Percentiles rank a stretch among this genome's conserved stretches.
phyloP scores from a whole-genome alignment of 2,329 filamentous ascomycete species.

The Zasmidium citrigriseum region DNA sequence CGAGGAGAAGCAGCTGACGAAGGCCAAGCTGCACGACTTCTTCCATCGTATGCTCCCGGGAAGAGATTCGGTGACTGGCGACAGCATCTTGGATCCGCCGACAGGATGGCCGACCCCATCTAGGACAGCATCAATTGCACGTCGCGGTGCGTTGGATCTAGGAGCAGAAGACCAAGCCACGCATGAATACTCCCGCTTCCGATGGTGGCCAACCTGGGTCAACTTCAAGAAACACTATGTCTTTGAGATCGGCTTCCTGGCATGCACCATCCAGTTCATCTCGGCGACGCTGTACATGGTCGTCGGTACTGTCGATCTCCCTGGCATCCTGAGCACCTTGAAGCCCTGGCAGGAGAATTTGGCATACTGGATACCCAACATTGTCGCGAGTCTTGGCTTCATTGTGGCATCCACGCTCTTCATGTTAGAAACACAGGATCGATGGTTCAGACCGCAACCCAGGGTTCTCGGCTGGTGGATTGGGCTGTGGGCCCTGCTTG shows the following conservation, averaged over 20 bases:
- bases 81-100: not conserved
- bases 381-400: slow-evolving; percentile 27
- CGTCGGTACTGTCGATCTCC: slow-evolving; percentile 23
- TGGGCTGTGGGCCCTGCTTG: slow-evolving; percentile 24
- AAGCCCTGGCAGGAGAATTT: slow-evolving; percentile 17
- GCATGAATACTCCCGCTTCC: not conserved
- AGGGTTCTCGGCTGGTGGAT: slow-evolving; percentile 31
- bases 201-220: slow-evolving; percentile 19
- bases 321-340: slow-evolving; percentile 24
- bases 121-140: not conserved
- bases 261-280: slow-evolving; percentile 26
- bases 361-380: slow-evolving; percentile 29
- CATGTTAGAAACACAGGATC: slow-evolving; percentile 30
- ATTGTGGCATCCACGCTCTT: slow-evolving; percentile 28
- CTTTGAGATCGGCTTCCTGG: slow-evolving; percentile 29
- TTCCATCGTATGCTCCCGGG: no score
- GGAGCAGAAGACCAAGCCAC: not conserved
- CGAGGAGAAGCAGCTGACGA: slow-evolving; percentile 23
- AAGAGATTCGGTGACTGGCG: no score
- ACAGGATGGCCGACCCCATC: not conserved
- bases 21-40: slow-evolving; percentile 23
- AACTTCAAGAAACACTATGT: slow-evolving; percentile 23
- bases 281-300: slow-evolving; percentile 27
- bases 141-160: slow-evolving; percentile 7
- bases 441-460: slow-evolving; percentile 25